Percentiles rank a stretch among this genome's conserved stretches.
Conservation (phyloP, 2,329 filamentous ascomycete species). For the Fusarium sp. region DNA sequence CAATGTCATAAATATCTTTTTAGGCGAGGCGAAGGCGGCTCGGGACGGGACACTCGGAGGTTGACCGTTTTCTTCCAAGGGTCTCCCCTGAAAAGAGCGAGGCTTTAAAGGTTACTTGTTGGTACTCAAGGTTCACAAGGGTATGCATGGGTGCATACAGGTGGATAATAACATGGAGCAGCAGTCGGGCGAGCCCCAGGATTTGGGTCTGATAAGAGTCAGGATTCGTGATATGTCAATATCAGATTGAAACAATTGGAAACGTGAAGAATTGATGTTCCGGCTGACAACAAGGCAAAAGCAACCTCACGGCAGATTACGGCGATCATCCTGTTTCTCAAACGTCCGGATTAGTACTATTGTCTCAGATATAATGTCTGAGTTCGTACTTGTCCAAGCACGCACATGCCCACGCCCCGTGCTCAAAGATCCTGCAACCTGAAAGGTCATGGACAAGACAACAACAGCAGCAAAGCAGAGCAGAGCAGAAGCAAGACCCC, state of each 20-base stretch:
- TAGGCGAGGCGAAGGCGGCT: neutral
- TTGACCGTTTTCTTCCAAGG: neutral
- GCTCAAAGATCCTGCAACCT: conserved; percentile 36
- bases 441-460: neutral
- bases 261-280: conserved; percentile 3
- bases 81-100: neutral
- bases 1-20: neutral
- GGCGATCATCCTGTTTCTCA: conserved; percentile 24
- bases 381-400: conserved; percentile 7
- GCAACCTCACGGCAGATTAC: neutral
- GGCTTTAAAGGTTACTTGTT: neutral
- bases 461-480: neutral
- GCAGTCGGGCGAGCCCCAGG: neutral
- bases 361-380: conserved; percentile 42
- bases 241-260: conserved; percentile 1
- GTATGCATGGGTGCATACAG: neutral
- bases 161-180: neutral
- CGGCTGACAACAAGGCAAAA: neutral
- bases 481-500: conserved; percentile 18
- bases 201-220: neutral
- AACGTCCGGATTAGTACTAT: conserved; percentile 1
- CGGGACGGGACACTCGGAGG: neutral
- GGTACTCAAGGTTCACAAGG: neutral
- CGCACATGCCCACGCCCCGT: conserved; percentile 20
- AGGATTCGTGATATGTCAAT: neutral